Evolutionary conservation across 139 green algal species (phyloP).

Genomic region (Picochlorum costavermella): DNA sequence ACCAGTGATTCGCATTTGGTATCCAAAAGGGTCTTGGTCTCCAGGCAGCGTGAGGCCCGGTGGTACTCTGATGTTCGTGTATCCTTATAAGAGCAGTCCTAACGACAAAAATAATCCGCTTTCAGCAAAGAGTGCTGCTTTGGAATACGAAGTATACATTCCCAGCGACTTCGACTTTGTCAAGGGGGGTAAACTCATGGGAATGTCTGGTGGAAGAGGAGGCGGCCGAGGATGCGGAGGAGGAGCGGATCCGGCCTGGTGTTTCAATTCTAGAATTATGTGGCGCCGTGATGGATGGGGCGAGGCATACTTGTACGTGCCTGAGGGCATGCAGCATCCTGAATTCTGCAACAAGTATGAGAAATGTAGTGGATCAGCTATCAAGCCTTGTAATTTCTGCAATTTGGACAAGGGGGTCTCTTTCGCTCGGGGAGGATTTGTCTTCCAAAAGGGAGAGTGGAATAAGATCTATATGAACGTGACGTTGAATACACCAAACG

Average conservation of each 20-base stretch:
- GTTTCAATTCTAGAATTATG: conserved; percentile 17
- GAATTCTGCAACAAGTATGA: conserved; percentile 13
- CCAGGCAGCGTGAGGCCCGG: conserved; percentile 1
- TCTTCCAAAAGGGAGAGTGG: conserved; percentile 8
- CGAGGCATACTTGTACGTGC: conserved; percentile 22
- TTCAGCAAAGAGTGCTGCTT: background rate
- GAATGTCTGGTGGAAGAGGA: background rate
- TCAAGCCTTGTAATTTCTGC: conserved; percentile 5
- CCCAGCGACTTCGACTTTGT: conserved; percentile 2
- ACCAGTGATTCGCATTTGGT: conserved; percentile 6
- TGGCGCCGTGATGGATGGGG: conserved; percentile 14
- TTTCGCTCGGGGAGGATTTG: conserved; percentile 6
- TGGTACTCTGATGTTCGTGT: conserved; percentile 12
- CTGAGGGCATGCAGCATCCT: conserved; percentile 2
- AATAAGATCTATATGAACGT: conserved; percentile 11
- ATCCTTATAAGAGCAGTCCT: conserved; percentile 7
- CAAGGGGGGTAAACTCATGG: conserved; percentile 4
- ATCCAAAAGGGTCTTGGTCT: conserved; percentile 10
- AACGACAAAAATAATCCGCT: background rate
- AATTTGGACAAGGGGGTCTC: conserved; percentile 10
- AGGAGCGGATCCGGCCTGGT: conserved; percentile 3
- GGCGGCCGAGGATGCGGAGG: conserved; percentile 13
- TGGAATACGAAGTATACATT: conserved; percentile 11
- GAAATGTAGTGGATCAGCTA: background rate
- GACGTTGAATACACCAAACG: conserved; percentile 5